Evolutionary conservation across 805 yeast genomes (phyloP), one percentile per base, ranked within the genome.

Genomic region (Candida chauliodis): DNA sequence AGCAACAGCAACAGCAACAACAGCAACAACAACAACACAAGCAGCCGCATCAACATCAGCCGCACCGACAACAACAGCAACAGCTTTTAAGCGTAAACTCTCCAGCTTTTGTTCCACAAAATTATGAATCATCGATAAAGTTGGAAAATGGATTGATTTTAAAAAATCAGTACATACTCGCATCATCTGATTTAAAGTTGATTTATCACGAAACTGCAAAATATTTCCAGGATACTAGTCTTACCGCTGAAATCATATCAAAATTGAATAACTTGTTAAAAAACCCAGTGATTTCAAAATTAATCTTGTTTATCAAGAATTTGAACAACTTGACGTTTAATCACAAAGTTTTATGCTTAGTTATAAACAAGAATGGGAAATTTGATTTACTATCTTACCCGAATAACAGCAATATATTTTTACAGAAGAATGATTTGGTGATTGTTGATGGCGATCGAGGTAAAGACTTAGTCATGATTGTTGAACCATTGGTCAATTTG

Each of bases 391-490:
- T 83, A 28, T 79, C 87, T 2, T 75, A 79, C 23, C 84, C 88
- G 3, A 72, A 73, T 42, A 76, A 75, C 49, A 75, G 88, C 10
- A 83, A 82, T 50, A 63, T 84, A 35, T 59, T 60, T 35, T 63
- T 84, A 43, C 72, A 69, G 44, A 68, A 75, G 31, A 69, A 76
- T 40, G 93, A 85, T 58, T 68, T 84, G 52, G 84, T 84, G 8
- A 78, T 84, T 14, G 82, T 83, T 40, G 93, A 85, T 60, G 95
- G 93, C 38, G 95, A 85, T 55, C 69, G 93, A 44, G 95, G 95
- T 20, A 82, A 82, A 50, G 95, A 85, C 57, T 58, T 85, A 45
- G 91, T 81, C 8, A 75, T 79, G 75, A 78, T 84, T 30, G 61
- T 84, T 20, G 84, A 81, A 44, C 87, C 91, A 0, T 57, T 69